These are phyloP conservation scores for Chaetomiaceae sp. DNA, from an alignment of 2,329 filamentous ascomycete genomes.

Conservation along the genomic window DNA sequence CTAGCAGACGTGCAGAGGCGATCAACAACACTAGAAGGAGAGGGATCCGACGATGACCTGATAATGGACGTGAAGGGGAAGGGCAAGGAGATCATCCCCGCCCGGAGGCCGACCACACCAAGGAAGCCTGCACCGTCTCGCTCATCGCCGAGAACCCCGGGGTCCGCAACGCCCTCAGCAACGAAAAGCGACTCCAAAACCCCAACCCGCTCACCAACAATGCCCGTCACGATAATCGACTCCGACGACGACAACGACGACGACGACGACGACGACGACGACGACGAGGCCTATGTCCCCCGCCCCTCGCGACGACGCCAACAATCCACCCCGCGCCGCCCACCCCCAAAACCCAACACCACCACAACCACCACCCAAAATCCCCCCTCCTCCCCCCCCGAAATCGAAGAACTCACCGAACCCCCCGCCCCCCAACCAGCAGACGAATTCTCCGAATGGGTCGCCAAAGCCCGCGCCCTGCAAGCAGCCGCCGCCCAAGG, in stretches of 20 bases:
- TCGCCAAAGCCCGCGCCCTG: conserved; percentile 39
- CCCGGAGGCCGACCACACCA: conserved; percentile 7
- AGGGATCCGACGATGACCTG: conserved; percentile 18
- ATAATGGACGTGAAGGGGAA: conserved; percentile 26
- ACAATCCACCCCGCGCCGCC: neutral
- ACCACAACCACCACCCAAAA: neutral
- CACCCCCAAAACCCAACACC: neutral
- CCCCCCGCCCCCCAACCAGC: neutral
- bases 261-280: conserved; percentile 11
- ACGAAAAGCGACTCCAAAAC: neutral
- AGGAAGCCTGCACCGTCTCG: conserved; percentile 4
- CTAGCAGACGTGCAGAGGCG: neutral
- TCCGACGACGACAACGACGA: conserved; percentile 13
- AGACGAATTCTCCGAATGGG: conserved; percentile 43
- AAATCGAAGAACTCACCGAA: conserved; percentile 6
- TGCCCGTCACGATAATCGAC: conserved; percentile 1
- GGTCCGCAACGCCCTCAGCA: conserved; percentile 5
- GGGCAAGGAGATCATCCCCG: conserved; percentile 22
- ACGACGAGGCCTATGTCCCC: too few species aligned
- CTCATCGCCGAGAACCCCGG: too few species aligned
- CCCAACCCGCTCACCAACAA: neutral
- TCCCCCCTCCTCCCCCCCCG: neutral
- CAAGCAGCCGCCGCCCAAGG: conserved; percentile 3
- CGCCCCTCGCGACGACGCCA: too few species aligned
- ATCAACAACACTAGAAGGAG: conserved; percentile 9